Base-by-base conservation (phyloP, 2,329 filamentous ascomycete genomes). In the Aphanocladium album region DNA sequence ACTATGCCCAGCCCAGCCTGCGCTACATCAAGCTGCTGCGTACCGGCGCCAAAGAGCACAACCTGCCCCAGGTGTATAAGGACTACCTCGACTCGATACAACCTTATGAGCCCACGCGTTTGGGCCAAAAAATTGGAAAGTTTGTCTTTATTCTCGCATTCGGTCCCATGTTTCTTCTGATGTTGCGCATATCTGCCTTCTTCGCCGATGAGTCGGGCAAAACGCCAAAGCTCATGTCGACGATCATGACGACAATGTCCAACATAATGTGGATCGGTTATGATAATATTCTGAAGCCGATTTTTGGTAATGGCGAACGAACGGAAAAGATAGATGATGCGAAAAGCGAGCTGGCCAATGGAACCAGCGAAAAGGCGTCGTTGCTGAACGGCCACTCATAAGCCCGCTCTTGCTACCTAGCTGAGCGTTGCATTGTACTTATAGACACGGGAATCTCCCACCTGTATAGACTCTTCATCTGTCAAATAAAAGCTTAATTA, bases 301-400 rank as follows among this genome's bases (percentile, higher is more conserved):
- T 88, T 0, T 97, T 96, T 78, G 93, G 93, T 0, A 90, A 98
- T 70, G 95, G 95, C 0, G 93, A 98, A 79, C 83, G 82, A 67
- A 87, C 85, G 3, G 64, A 73, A 35, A 5, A 9, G 2, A 71
- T 72, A 35, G 64, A 66, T 9, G 64, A 67, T 1, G 66, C 64
- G 5, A 64, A 46, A 57, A 58, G 52, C 45, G 14, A n/a, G 33
- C 37, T n/a, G 33, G 12, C 25, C 37, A 8, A 35, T 64, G 45
- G 60, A 55, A 5, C 56, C 7, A 43, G 54, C 41, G 64, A 61
- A 25, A 61, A 51, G 46, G 19, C 11, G 23, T 14, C 45, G 16
- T 39, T 61, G 37, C 19, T 61, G 6, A 33, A 52, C 33, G 45
- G 41, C 11, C n/a, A 41, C n/a, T 5, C 21, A 50, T 27, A 30